Percentiles rank a stretch among this genome's conserved stretches.
Conservation (phyloP, 495 filamentous ascomycete genomes). For the Aspergillus avenaceus region DNA sequence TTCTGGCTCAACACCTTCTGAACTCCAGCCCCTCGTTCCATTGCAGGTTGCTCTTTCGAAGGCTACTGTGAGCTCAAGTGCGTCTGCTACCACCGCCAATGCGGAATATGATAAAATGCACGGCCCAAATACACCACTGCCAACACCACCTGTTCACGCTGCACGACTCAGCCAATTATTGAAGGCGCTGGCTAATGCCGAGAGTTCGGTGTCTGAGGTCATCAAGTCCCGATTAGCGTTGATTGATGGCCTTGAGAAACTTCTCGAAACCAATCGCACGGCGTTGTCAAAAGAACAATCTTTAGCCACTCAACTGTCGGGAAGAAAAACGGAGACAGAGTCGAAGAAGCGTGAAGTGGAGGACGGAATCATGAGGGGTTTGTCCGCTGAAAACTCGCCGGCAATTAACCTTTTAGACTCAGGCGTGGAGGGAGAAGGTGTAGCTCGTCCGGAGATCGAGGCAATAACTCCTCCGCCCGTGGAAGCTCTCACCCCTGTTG, state of each 20-base stretch:
- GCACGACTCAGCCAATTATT: slow-evolving; percentile 83
- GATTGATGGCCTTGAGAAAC: slow-evolving; percentile 74
- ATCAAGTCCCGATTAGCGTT: slow-evolving; percentile 80
- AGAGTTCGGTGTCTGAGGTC: slow-evolving; percentile 82
- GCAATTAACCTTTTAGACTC: slow-evolving; percentile 37
- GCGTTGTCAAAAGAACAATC: slow-evolving; percentile 65
- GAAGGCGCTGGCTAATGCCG: slow-evolving; percentile 84
- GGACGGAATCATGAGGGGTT: slow-evolving; percentile 76
- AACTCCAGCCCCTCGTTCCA: slow-evolving; percentile 69
- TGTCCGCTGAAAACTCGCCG: slow-evolving; percentile 48
- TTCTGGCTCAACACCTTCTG: slow-evolving; percentile 61
- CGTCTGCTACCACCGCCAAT: slow-evolving; percentile 61
- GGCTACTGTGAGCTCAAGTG: slow-evolving; percentile 56
- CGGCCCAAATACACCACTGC: slow-evolving; percentile 58
- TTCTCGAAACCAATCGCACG: slow-evolving; percentile 70
- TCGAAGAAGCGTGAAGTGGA: slow-evolving; percentile 81
- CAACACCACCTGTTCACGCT: slow-evolving; percentile 83
- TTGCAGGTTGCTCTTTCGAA: slow-evolving; percentile 71
- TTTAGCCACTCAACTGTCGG: slow-evolving; percentile 52
- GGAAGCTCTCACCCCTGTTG: slow-evolving; percentile 43
- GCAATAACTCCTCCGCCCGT: slow-evolving; percentile 74
- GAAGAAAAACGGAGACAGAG: slow-evolving; percentile 64
- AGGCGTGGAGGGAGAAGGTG: slow-evolving; percentile 41
- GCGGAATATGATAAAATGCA: slow-evolving; percentile 78
- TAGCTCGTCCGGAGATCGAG: slow-evolving; percentile 72